These are phyloP conservation scores for Pezizomycotina sp. DNA, from an alignment of 2,329 filamentous ascomycete species.

Conservation along the genomic window DNA sequence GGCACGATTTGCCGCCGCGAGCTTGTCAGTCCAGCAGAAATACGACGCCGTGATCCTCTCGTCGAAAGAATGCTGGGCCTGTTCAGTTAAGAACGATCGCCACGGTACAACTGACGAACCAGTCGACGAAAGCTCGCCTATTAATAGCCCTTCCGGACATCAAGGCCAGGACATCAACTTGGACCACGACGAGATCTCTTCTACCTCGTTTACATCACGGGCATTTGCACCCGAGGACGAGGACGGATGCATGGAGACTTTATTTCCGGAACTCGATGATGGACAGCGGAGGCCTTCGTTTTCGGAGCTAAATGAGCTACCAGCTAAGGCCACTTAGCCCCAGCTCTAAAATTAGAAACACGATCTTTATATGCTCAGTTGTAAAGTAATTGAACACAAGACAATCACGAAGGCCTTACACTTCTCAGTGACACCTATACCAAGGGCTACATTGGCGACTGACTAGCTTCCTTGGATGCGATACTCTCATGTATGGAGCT, in stretches of 20 bases:
- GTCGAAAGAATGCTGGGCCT: neutral
- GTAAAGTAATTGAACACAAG: neutral
- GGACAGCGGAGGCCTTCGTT: neutral
- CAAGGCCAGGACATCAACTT: neutral
- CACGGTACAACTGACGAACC: neutral
- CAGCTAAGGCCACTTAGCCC: too few relatives aligned
- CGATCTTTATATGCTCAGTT: neutral
- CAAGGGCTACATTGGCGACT: neutral
- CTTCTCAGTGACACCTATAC: neutral
- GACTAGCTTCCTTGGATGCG: too few relatives aligned
- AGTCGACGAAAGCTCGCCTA: neutral
- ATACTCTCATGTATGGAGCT: too few relatives aligned
- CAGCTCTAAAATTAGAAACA: too few relatives aligned
- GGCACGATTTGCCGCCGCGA: neutral
- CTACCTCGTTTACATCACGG: too few relatives aligned
- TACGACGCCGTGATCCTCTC: too few relatives aligned
- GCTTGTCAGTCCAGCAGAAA: neutral
- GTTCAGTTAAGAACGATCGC: neutral
- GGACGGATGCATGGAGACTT: neutral
- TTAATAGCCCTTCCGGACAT: neutral
- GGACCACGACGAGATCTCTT: neutral
- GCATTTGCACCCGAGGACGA: too few relatives aligned
- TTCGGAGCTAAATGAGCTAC: neutral
- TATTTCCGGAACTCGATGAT: neutral
- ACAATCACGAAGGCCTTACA: neutral